Evolutionary conservation across 2,329 filamentous ascomycete species (phyloP), one percentile per base, ranked within the genome.

Genomic region (Trichophyton verrucosum): DNA sequence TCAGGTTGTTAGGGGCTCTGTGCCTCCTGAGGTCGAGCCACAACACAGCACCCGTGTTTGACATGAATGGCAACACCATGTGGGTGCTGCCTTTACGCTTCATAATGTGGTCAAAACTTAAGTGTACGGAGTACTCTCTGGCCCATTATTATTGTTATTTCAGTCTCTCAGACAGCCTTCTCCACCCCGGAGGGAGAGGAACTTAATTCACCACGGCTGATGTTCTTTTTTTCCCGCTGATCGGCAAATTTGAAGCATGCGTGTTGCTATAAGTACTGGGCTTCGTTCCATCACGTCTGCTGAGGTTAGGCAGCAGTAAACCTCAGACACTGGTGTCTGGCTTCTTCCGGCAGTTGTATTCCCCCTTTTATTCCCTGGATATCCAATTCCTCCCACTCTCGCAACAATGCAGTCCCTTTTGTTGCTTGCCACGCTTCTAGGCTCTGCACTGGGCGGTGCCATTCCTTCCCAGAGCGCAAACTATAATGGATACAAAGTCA

Each of bases 401-500:
- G 9, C 59, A 63, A 44, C 17, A 33, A 64, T 64, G 62, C 59
- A 60, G 20, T 62, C 62, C 17, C n/a, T 64, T 47, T 44, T 58
- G 17, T n/a, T 62, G 17, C 56, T 64, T 15, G 60, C 62, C 33
- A 61, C 62, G 40, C 58, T 64, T 17, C 51, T 57, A n/a, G 61
- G 59, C 40, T 61, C 63, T 22, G 60, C 59, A 8, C 55, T 63
- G n/a, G 61, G 57, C 24, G 59, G 57, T 7, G 51, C 59, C 7
- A 49, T 63, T 30, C 63, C 63, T 17, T 27, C 47, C 4, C 17
- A 40, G 20, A 49, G 27, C 15, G 44, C 55, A 9, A 61, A 53
- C 61, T 68, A 68, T 56, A 61, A 65, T 58, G 65, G 65, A 53
- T 68, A 64, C 62, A 63, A 66, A 57, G 65, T 68, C 46, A 47